Percentiles rank a stretch among this genome's conserved stretches.
Conservation (phyloP, 2,329 filamentous ascomycete species). For the Arthroderma uncinatum region DNA sequence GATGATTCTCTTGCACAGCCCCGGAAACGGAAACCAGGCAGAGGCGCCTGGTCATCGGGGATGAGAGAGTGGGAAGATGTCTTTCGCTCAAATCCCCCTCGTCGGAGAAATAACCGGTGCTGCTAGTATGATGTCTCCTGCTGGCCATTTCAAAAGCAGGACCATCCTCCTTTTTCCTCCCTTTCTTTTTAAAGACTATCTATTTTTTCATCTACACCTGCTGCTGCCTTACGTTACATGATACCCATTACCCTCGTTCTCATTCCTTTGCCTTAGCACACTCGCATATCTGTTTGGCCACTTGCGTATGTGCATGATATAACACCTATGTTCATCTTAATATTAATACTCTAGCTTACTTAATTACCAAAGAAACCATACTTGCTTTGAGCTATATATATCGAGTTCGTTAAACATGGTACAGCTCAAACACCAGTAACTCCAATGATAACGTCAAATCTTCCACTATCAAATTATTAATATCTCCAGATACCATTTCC, state of each 20-base stretch:
- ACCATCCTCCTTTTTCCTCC: background rate
- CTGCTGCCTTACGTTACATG: background rate
- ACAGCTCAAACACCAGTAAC: no score
- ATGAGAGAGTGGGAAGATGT: constrained; percentile 43
- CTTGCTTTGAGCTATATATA: background rate
- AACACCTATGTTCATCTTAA: background rate
- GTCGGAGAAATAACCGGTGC: constrained; percentile 29
- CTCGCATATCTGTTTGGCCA: background rate
- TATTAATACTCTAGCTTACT: background rate
- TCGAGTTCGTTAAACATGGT: no score
- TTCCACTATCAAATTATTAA: no score
- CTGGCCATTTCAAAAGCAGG: background rate
- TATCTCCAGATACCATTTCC: no score
- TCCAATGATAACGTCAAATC: no score
- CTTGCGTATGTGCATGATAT: no score
- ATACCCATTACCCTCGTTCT: background rate
- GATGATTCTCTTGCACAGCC: constrained; percentile 32
- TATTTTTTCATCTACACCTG: background rate
- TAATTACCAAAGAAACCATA: background rate
- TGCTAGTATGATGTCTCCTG: constrained; percentile 24
- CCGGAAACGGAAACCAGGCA: constrained; percentile 24
- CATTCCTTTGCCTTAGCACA: background rate
- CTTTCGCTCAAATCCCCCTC: constrained; percentile 33
- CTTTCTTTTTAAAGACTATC: background rate
- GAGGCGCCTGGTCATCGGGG: constrained; percentile 25